These are phyloP conservation scores for Jaltomata sinuosa DNA, from an alignment of 257 asterid species.

Conservation along the genomic window DNA sequence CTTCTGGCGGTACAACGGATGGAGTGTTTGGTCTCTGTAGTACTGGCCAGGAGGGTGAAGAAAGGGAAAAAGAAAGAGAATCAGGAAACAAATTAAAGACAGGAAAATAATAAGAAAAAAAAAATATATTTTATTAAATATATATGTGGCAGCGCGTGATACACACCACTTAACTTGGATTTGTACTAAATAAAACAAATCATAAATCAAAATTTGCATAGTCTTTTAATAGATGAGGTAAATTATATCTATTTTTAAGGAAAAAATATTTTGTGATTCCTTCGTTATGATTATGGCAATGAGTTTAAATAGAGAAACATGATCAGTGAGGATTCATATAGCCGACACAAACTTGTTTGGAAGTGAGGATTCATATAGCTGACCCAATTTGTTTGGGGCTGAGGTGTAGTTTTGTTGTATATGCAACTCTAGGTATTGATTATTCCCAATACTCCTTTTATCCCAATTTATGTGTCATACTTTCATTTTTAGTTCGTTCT, in stretches of 20 bases:
- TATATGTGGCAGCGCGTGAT: not conserved
- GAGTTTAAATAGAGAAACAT: not conserved
- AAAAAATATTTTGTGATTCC: not conserved
- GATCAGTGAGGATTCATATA: not conserved
- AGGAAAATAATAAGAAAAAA: not conserved
- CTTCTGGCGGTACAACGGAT: not conserved
- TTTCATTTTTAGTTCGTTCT: not conserved
- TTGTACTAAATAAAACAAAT: not conserved
- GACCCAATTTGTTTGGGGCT: not conserved
- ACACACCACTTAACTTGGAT: not conserved
- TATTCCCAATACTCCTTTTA: not conserved
- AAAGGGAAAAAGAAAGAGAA: not conserved
- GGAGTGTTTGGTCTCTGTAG: not conserved
- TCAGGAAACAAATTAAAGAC: not conserved
- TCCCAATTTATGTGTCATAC: not conserved
- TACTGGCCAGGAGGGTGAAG: not conserved
- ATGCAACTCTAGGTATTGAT: not conserved
- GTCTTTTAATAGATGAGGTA: not conserved
- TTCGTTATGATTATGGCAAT: not conserved
- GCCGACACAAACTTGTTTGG: not conserved
- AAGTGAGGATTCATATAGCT: not conserved
- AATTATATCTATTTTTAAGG: not conserved
- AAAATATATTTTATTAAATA: too few species aligned
- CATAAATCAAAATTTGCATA: not conserved
- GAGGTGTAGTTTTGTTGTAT: not conserved